phyloP scores from a whole-genome alignment of 805 yeast genomes.

The Saccharomycopsis javanensis region DNA sequence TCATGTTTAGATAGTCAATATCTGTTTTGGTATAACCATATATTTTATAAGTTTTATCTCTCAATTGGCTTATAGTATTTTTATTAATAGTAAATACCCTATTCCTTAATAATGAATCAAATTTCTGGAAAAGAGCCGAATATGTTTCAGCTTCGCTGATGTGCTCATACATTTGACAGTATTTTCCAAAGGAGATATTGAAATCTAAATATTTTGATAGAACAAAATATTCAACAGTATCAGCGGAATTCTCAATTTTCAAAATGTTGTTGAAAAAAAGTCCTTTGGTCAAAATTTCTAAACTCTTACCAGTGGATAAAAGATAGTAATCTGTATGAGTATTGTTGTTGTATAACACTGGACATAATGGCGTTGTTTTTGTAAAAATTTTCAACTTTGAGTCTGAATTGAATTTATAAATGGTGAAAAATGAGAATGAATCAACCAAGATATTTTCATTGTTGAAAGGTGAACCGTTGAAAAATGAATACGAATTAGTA shows the following conservation, averaged over 20 bases:
- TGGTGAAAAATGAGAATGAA: neutral
- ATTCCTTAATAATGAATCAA: neutral
- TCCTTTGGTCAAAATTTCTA: slow-evolving; percentile 8
- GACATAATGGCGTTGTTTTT: neutral
- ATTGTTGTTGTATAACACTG: neutral
- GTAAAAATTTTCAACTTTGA: neutral
- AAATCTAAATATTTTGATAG: neutral
- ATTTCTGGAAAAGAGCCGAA: neutral
- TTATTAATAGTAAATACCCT: neutral
- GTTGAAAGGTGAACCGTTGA: neutral
- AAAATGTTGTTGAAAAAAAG: slow-evolving; percentile 2
- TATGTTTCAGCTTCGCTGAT: neutral
- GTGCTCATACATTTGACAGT: neutral
- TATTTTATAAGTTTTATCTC: neutral
- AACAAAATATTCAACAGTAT: neutral
- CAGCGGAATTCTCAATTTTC: neutral
- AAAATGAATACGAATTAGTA: neutral
- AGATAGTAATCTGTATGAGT: neutral
- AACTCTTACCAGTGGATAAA: slow-evolving; percentile 7
- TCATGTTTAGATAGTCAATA: neutral
- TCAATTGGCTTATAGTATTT: neutral
- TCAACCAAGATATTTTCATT: neutral
- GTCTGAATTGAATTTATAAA: neutral
- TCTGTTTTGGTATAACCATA: neutral
- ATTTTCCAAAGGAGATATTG: neutral